Percentiles rank a stretch among this genome's conserved stretches.
Evolutionary conservation across 2,329 filamentous ascomycete species (phyloP).

Genomic region (Pseudonectria foliicola): DNA sequence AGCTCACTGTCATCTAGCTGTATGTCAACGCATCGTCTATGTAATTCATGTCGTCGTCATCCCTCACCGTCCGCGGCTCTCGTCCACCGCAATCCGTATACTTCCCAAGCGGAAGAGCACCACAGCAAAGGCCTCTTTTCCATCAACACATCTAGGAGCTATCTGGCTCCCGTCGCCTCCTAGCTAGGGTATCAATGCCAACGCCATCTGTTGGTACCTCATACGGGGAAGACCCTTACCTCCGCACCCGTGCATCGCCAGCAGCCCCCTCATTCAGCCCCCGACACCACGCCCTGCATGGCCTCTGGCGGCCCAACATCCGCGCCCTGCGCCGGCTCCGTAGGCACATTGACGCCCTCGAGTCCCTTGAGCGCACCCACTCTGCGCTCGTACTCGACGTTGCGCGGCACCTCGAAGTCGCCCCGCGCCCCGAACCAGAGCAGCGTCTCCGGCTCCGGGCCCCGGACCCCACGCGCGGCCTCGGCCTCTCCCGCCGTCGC

Average conservation of each 20-base stretch:
- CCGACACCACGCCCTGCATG: conserved; percentile 8
- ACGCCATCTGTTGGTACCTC: too few species aligned
- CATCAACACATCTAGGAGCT: too few species aligned
- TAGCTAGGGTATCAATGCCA: too few species aligned
- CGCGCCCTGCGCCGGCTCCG: conserved; percentile 4
- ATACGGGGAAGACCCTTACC: too few species aligned
- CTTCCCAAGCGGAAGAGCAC: too few species aligned
- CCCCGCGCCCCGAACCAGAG: conserved; percentile 40
- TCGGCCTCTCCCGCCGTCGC: conserved; percentile 7
- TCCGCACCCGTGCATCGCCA: background rate
- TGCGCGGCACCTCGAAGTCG: conserved; percentile 37
- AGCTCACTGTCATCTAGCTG: too few species aligned
- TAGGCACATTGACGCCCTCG: conserved; percentile 29
- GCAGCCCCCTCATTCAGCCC: conserved; percentile 6
- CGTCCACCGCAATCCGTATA: too few species aligned
- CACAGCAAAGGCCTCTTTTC: too few species aligned
- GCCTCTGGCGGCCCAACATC: background rate
- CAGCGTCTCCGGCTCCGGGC: conserved; percentile 39
- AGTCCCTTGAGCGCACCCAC: conserved; percentile 24
- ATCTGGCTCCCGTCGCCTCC: too few species aligned
- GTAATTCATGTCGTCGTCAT: too few species aligned
- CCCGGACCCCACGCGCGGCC: conserved; percentile 26
- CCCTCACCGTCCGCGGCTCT: too few species aligned
- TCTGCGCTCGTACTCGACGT: conserved; percentile 37
- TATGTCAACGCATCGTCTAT: too few species aligned